These are phyloP conservation scores for Chrysanthemum makinoi DNA, from an alignment of 129 eudicot genomes.

Conservation along the genomic window DNA sequence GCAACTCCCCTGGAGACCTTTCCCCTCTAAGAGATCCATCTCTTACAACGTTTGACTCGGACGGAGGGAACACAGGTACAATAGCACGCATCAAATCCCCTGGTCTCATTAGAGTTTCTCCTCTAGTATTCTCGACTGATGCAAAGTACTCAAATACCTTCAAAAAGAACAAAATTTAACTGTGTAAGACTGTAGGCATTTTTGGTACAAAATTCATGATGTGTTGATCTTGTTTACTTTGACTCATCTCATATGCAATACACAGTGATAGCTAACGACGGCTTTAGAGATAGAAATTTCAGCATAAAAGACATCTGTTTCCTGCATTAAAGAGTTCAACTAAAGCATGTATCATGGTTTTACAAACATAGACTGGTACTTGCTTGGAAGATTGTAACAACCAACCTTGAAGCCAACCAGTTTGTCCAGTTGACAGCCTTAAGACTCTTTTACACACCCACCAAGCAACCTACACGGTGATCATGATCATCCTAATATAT, in stretches of 20 bases:
- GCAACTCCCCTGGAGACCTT: slow-evolving; percentile 73
- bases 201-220: neutral
- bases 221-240: slow-evolving; percentile 10
- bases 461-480: slow-evolving; percentile 2
- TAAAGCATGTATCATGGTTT: too few relatives aligned
- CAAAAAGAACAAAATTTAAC: slow-evolving; percentile 22
- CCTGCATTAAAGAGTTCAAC: too few relatives aligned
- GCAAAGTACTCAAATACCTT: slow-evolving; percentile 87
- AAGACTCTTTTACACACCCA: neutral
- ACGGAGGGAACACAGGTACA: slow-evolving; percentile 92
- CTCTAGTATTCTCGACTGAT: slow-evolving; percentile 44
- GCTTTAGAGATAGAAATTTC: neutral
- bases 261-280: neutral
- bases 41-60: slow-evolving; percentile 75
- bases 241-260: slow-evolving; percentile 6
- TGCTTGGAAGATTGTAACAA: neutral
- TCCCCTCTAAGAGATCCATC: slow-evolving; percentile 83
- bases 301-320: neutral
- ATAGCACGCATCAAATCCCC: slow-evolving; percentile 89
- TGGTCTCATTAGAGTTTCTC: slow-evolving; percentile 78
- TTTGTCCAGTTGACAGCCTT: neutral
- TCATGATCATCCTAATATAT: neutral
- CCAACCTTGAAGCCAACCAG: neutral
- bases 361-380: too few relatives aligned
- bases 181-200: neutral